Evolutionary conservation across 306 rosid species (phyloP).

Genomic region (Crataegus laevigata): DNA sequence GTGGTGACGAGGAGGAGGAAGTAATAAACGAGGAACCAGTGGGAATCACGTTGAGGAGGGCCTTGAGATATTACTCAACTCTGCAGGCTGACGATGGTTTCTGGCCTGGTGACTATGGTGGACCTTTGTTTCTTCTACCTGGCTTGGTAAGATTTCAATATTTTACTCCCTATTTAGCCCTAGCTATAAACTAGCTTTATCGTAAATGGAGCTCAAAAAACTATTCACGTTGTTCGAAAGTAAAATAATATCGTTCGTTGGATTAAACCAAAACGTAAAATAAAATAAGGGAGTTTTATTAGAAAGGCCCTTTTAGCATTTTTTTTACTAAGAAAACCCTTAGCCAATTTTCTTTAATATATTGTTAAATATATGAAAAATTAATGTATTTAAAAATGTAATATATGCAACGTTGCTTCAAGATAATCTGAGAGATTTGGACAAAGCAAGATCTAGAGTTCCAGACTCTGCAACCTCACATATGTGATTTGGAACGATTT

Average conservation of each 20-base stretch:
- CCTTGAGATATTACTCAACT: conserved; percentile 38
- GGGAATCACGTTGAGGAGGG: conserved; percentile 32
- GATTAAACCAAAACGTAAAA: no score
- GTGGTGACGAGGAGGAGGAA: conserved; percentile 9
- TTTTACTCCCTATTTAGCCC: background rate
- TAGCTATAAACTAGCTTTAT: background rate
- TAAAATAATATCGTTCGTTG: background rate
- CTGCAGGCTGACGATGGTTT: conserved; percentile 58
- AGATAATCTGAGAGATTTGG: no score
- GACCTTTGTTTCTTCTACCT: conserved; percentile 75
- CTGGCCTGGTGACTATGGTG: conserved; percentile 75
- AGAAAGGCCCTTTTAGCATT: no score
- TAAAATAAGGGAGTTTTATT: no score
- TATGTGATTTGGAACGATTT: background rate
- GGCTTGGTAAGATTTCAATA: conserved; percentile 36
- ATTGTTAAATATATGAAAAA: no score
- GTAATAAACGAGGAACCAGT: conserved; percentile 29
- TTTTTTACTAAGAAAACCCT: no score
- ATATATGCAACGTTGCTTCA: no score
- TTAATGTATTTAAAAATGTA: no score
- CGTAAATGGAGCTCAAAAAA: background rate
- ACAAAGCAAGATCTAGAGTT: background rate
- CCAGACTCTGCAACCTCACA: background rate
- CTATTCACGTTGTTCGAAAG: background rate
- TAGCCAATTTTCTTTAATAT: no score